phyloP scores from a whole-genome alignment of 495 filamentous ascomycete species.

The Cercophora newfieldiana region DNA sequence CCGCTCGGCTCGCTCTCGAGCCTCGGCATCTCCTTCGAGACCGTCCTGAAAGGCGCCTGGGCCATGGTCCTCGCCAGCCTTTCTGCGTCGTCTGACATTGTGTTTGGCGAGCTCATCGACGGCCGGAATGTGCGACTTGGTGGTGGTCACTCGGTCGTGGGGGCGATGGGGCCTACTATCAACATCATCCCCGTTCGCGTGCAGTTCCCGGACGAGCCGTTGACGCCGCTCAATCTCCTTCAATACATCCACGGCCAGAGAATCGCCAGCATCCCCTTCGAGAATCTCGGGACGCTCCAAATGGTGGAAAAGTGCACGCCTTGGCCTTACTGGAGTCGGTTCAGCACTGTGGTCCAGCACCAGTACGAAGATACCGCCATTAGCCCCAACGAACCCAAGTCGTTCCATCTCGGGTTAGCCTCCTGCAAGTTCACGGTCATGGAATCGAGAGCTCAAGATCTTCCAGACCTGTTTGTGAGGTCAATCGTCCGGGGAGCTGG shows the following conservation, averaged over 20 bases:
- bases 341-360: constrained; percentile 47
- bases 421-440: constrained; percentile 40
- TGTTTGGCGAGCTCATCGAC: constrained; percentile 51
- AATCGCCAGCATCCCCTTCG: constrained; percentile 41
- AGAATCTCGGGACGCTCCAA: constrained; percentile 43
- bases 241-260: constrained; percentile 44
- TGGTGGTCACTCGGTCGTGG: constrained; percentile 36
- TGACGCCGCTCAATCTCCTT: constrained; percentile 44
- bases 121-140: constrained; percentile 47
- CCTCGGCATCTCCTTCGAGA: constrained; percentile 39
- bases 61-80: constrained; percentile 49
- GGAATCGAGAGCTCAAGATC: constrained; percentile 40
- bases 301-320: constrained; percentile 49
- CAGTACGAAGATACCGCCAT: constrained; percentile 40
- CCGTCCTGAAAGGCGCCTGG: constrained; percentile 50
- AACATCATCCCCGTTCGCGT: constrained; percentile 48
- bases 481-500: constrained; percentile 35
- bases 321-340: constrained; percentile 52
- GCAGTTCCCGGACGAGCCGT: constrained; percentile 39
- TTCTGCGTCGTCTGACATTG: constrained; percentile 45
- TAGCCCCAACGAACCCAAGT: constrained; percentile 32
- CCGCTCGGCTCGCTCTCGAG: constrained; percentile 37
- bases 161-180: constrained; percentile 46
- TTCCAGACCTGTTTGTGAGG: constrained; percentile 44
- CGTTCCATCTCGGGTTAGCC: constrained; percentile 43